These are phyloP conservation scores for Capronia americana DNA, from an alignment of 2,329 filamentous ascomycete genomes.

Conservation along the genomic window DNA sequence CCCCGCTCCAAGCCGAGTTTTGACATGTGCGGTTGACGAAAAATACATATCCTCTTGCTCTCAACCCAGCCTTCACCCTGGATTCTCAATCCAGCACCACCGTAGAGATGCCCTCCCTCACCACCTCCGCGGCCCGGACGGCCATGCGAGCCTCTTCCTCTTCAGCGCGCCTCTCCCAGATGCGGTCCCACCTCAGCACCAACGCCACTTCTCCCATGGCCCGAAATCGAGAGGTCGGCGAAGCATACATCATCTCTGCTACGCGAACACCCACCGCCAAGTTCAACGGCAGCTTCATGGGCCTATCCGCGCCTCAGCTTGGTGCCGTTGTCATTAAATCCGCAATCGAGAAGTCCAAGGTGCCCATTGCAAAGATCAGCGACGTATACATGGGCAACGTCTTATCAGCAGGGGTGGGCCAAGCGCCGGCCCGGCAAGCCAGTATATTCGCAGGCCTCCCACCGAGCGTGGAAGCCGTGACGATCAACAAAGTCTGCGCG, in stretches of 20 bases:
- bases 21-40: constrained; percentile 25
- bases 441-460: constrained; percentile 85
- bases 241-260: constrained; percentile 92
- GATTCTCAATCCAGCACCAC: constrained; percentile 16
- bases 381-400: constrained; percentile 99
- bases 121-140: constrained; percentile 30
- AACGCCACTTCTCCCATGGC: constrained; percentile 46
- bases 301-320: constrained; percentile 82
- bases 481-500: constrained; percentile 97
- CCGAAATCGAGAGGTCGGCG: constrained; percentile 72
- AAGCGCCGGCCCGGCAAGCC: constrained; percentile 91
- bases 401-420: constrained; percentile 80
- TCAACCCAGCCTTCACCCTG: constrained; percentile 13
- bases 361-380: constrained; percentile 80
- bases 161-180: constrained; percentile 52
- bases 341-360: constrained; percentile 81
- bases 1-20: constrained; percentile 15
- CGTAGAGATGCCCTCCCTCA: constrained; percentile 29
- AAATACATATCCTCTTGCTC: background rate
- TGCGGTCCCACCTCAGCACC: constrained; percentile 60
- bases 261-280: constrained; percentile 88
- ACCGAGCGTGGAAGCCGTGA: constrained; percentile 81
- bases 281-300: constrained; percentile 90
- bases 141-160: constrained; percentile 33
- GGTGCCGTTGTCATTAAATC: constrained; percentile 91